Conservation (phyloP, 2,329 filamentous ascomycete genomes). For the Boeremia lycopersici region DNA sequence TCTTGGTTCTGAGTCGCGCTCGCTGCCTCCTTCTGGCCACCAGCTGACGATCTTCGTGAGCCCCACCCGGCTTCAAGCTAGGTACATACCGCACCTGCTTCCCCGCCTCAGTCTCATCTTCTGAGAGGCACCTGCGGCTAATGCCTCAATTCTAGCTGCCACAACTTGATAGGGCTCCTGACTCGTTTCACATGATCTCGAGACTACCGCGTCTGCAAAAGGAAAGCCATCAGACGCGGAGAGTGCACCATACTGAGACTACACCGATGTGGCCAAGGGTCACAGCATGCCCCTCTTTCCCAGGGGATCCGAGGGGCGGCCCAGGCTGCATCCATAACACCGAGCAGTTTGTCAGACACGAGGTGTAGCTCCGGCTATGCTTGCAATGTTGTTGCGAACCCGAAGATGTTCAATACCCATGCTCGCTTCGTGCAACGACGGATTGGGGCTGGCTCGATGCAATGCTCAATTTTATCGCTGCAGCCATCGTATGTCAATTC, state of each 20-base stretch:
- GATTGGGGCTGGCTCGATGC: constrained; percentile 1
- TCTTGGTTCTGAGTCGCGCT: not conserved
- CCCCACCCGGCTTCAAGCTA: not conserved
- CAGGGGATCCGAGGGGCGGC: constrained; percentile 6
- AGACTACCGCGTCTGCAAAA: not conserved
- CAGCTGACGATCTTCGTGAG: not conserved
- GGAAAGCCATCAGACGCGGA: not conserved
- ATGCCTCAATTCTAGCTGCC: constrained; percentile 5
- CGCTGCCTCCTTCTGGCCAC: not conserved
- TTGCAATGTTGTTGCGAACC: not conserved
- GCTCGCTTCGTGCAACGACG: constrained; percentile 9
- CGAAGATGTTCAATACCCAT: constrained; percentile 4
- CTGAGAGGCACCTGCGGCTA: constrained; percentile 4
- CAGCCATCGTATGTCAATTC: constrained; percentile 7
- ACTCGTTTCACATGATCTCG: not conserved
- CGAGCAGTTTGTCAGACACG: constrained; percentile 5
- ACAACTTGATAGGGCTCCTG: not conserved
- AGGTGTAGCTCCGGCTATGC: constrained; percentile 5
- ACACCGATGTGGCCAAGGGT: constrained; percentile 3
- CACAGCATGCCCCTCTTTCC: constrained; percentile 6
- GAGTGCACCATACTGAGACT: not conserved
- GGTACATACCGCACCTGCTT: not conserved
- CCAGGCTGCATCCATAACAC: constrained; percentile 8
- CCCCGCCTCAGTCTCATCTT: constrained; percentile 3
- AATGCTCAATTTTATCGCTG: constrained; percentile 6